phyloP scores from a whole-genome alignment of 768 basidiomycete species.

The Hygrophoropsis aurantiaca region DNA sequence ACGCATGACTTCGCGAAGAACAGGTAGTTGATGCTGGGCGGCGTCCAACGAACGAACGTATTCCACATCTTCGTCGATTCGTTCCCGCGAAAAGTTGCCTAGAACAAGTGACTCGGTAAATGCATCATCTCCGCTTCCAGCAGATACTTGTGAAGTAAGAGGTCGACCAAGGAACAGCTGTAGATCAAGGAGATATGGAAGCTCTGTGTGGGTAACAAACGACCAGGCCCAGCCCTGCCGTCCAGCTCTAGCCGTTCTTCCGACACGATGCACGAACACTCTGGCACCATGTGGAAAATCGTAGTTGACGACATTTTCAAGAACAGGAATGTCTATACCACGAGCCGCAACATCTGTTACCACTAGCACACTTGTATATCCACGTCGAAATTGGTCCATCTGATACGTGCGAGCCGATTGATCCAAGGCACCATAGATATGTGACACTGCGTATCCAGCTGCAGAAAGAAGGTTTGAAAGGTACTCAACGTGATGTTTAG shows the following conservation, averaged over 20 bases:
- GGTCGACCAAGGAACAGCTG: constrained; percentile 90
- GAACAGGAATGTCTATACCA: constrained; percentile 95
- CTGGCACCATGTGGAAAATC: constrained; percentile 95
- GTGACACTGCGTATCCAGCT: constrained; percentile 86
- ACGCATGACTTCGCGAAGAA: constrained; percentile 78
- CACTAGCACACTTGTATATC: constrained; percentile 79
- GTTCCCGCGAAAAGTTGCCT: constrained; percentile 78
- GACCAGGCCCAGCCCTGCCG: constrained; percentile 97
- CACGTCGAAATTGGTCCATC: constrained; percentile 87
- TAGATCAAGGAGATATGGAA: constrained; percentile 89
- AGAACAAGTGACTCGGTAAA: constrained; percentile 77
- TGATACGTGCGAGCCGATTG: constrained; percentile 87
- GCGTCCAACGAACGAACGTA: constrained; percentile 68
- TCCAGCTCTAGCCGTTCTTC: constrained; percentile 94
- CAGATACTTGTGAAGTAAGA: constrained; percentile 49
- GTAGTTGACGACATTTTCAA: constrained; percentile 97
- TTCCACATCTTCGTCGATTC: constrained; percentile 82
- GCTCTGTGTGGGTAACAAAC: constrained; percentile 80
- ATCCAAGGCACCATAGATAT: constrained; percentile 95
- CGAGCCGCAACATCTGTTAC: constrained; percentile 98
- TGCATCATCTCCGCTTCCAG: constrained; percentile 51
- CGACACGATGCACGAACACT: constrained; percentile 95
- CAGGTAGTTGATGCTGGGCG: constrained; percentile 59
- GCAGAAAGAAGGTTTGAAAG: constrained; percentile 72
- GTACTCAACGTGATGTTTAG: constrained; percentile 99